These are phyloP conservation scores for Microsporum audouinii DNA, from an alignment of 2,329 filamentous ascomycete species.

Conservation along the genomic window DNA sequence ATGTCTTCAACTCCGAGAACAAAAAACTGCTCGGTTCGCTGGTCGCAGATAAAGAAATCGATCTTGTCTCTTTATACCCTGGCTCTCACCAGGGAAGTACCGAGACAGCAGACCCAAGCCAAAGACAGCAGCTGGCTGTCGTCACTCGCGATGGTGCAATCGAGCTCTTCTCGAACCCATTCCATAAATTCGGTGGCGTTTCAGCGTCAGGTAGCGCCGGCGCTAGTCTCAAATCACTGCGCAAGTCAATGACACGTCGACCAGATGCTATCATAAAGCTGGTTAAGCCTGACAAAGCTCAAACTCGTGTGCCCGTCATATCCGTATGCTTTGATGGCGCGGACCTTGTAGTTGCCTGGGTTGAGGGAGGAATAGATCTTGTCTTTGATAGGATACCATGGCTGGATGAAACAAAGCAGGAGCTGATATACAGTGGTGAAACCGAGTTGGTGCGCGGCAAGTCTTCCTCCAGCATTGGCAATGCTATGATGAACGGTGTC, in stretches of 20 bases:
- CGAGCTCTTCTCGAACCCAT: slow-evolving; percentile 41
- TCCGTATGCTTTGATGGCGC: slow-evolving; percentile 36
- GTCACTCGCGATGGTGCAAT: slow-evolving; percentile 39
- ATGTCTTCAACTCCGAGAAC: slow-evolving; percentile 36
- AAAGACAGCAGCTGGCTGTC: slow-evolving; percentile 35
- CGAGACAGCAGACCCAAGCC: slow-evolving; percentile 13
- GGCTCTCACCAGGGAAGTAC: slow-evolving; percentile 15
- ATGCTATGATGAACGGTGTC: slow-evolving; percentile 43
- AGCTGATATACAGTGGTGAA: slow-evolving; percentile 34
- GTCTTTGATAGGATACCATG: slow-evolving; percentile 40
- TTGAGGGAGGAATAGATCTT: slow-evolving; percentile 40
- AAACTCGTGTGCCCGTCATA: slow-evolving; percentile 32
- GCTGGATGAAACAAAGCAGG: slow-evolving; percentile 35
- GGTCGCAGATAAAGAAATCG: slow-evolving; percentile 39
- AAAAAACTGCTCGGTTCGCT: slow-evolving; percentile 37
- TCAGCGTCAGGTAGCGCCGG: slow-evolving; percentile 20
- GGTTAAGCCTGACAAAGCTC: slow-evolving; percentile 31
- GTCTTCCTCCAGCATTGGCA: slow-evolving; percentile 32
- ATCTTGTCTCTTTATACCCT: slow-evolving; percentile 27
- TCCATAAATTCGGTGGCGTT: slow-evolving; percentile 25
- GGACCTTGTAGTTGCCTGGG: slow-evolving; percentile 38
- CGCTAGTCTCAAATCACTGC: slow-evolving; percentile 34
- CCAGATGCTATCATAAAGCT: slow-evolving; percentile 37
- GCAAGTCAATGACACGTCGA: slow-evolving; percentile 36
- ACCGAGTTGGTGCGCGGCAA: slow-evolving; percentile 37